A percentile compares a stretch with the other conserved stretches of the same genome.
phyloP scores from a whole-genome alignment of 208 protist species.

The Leishmania amazonensis region DNA sequence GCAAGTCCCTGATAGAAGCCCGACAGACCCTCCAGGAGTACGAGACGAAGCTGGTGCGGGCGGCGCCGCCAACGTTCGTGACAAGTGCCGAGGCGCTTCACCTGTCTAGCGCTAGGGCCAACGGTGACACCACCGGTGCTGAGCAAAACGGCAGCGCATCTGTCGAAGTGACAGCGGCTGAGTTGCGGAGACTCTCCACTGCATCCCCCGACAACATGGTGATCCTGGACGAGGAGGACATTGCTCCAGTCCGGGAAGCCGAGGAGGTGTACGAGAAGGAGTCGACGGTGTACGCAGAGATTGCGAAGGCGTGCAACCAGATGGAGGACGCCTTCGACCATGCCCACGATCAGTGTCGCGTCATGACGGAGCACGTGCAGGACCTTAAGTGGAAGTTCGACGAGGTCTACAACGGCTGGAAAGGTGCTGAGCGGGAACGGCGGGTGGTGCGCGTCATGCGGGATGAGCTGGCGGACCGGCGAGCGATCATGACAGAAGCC shows the following conservation, averaged over 20 bases:
- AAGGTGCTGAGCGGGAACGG: constrained; percentile 24
- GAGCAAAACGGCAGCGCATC: constrained; percentile 4
- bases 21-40: constrained; percentile 20
- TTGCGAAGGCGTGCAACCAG: constrained; percentile 21
- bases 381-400: constrained; percentile 42
- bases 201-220: constrained; percentile 17
- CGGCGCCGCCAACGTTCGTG: constrained; percentile 48
- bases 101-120: not conserved
- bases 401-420: constrained; percentile 24
- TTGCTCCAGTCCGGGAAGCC: constrained; percentile 39
- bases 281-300: constrained; percentile 15
- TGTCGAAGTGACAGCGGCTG: not conserved
- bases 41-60: constrained; percentile 51
- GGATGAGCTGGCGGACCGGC: constrained; percentile 37
- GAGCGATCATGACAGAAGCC: constrained; percentile 24
- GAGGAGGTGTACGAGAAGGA: constrained; percentile 39
- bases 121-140: constrained; percentile 3
- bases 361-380: constrained; percentile 50
- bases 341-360: constrained; percentile 33
- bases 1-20: constrained; percentile 23
- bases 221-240: constrained; percentile 44
- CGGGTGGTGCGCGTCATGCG: constrained; percentile 20
- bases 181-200: not conserved
- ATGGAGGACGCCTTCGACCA: constrained; percentile 36
- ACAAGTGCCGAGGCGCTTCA: constrained; percentile 32